Base-by-base conservation (phyloP, 2,329 filamentous ascomycete genomes). In the Fusarium sp. region DNA sequence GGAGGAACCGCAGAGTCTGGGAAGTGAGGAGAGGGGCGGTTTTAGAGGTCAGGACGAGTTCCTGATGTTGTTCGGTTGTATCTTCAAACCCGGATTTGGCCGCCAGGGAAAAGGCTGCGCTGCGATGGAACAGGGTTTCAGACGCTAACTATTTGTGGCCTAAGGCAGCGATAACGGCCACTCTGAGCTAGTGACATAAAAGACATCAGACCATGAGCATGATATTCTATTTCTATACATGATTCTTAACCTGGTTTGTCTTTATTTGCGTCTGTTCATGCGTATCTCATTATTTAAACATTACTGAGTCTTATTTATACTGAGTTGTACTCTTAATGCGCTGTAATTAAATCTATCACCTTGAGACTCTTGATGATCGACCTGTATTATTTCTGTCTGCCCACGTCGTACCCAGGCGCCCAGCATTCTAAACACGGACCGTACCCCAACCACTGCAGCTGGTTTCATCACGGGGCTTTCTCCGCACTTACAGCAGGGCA, bases 11-110 rank as follows among this genome's bases (percentile, higher is more conserved):
- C 59, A 48, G 69, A 59, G 68, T 63, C 48, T 62, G 57, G 55
- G 41, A 58, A 61, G 43, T 61, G 69, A 55, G 51, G 68, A 58
- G 59, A 70, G 63, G 55, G 54, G 65, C 55, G 63, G 62, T 42
- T 65, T 72, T 56, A 70, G 61, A 49, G 64, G 67, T 69, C 71
- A 76, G 75, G 77, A 72, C 60, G 72, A 75, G 67, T 66, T 75
- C 72, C 73, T 78, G 77, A 74, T 77, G 77, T 72, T 77, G 77
- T 75, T 66, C 75, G 74, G 63, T 76, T 76, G 75, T 66, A 71
- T 73, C 72, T 75, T 73, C 74, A 78, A 71, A 77, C 72, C 78
- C 78, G 78, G 76, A 77, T 75, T 77, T 79, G 79, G 76, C 78
- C 77, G 77, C 70, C 70, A 72, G 73, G 77, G 72, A 79, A 78